These are phyloP conservation scores for Phytopythium vexans DNA, from an alignment of 352 stramenopile species.

Conservation along the genomic window DNA sequence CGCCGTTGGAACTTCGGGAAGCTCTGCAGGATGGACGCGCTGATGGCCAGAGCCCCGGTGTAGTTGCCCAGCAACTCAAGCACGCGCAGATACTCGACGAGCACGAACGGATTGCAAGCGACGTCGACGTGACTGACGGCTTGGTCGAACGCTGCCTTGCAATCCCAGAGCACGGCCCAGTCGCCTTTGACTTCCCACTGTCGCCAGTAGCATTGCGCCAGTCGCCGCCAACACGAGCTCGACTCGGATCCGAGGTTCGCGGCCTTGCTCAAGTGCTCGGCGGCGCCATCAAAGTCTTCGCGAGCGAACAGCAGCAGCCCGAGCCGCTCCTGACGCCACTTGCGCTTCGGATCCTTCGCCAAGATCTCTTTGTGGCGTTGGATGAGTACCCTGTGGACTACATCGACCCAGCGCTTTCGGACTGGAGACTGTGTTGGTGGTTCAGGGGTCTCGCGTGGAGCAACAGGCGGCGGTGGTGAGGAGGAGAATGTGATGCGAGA, in stretches of 20 bases:
- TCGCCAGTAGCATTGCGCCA: conserved; percentile 54
- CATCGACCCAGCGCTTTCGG: conserved; percentile 33
- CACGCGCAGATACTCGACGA: conserved; percentile 52
- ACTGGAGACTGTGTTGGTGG: background rate
- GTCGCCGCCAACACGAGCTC: conserved; percentile 45
- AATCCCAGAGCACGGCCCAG: conserved; percentile 65
- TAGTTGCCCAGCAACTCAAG: conserved; percentile 52
- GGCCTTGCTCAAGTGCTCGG: conserved; percentile 42
- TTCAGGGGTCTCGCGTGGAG: background rate
- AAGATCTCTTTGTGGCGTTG: conserved; percentile 58
- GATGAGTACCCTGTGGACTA: conserved; percentile 44
- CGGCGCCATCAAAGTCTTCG: conserved; percentile 32
- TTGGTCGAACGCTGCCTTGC: conserved; percentile 53
- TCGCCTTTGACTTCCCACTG: conserved; percentile 40
- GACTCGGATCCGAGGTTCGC: conserved; percentile 42
- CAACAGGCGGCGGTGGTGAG: too few relatives aligned
- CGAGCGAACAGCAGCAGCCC: conserved; percentile 45
- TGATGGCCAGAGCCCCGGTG: conserved; percentile 39
- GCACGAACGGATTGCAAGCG: conserved; percentile 34
- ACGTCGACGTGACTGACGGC: conserved; percentile 49
- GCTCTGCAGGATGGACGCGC: conserved; percentile 42
- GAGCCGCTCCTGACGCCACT: conserved; percentile 68
- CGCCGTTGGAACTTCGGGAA: conserved; percentile 47
- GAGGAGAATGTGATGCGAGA: background rate
- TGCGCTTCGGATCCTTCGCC: conserved; percentile 45